Base-by-base conservation (phyloP, 495 filamentous ascomycete species). In the Amorphotheca resinae region DNA sequence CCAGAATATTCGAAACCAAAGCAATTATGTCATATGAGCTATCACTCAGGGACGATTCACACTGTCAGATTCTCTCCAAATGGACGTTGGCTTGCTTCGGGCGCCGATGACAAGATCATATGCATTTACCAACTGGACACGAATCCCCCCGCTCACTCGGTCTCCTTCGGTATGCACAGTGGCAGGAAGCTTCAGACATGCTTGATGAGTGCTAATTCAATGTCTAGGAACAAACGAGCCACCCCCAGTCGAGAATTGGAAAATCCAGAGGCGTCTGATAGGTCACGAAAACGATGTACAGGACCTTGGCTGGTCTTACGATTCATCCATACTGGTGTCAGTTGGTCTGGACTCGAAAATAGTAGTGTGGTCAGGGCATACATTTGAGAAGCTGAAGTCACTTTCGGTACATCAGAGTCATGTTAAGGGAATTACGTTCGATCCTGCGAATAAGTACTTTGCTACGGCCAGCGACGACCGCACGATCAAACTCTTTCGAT, bases 231-330 rank as follows among this genome's bases (percentile, higher is more conserved):
- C 84, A 15, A 93, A 93, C 55, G 93, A 96, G 53, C 74, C 84
- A 22, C 87, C 88, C 1, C 86, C 89, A 0, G 82, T 89, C 17
- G 91, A 99, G 64, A 94, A 93, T 54, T 99, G 91, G 91, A 84
- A 91, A 57, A 93, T 93, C 23, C 76, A 85, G 45, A 80, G 85
- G 46, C 81, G 91, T 49, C 67, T 99, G 38, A 89, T 93, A 36
- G 93, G 93, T 7, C 91, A 99, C 56, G 91, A 99, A 40, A 96
- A 96, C 61, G 91, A 99, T 65, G 87, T 99, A 28, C 91, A 96
- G 62, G 93, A 99, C 69, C 68, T 96, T 42, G 91, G 85, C 22
- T 99, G 91, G 91, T 93, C 91, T 25, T 80, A 82, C 54, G 91
- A 99, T 66, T 91, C 87, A 20, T 94, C 87, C 1, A 85, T 99